Evolutionary conservation across 2,329 filamentous ascomycete genomes (phyloP), one percentile per base, ranked within the genome.

Genomic region (Byssothecium circinans): DNA sequence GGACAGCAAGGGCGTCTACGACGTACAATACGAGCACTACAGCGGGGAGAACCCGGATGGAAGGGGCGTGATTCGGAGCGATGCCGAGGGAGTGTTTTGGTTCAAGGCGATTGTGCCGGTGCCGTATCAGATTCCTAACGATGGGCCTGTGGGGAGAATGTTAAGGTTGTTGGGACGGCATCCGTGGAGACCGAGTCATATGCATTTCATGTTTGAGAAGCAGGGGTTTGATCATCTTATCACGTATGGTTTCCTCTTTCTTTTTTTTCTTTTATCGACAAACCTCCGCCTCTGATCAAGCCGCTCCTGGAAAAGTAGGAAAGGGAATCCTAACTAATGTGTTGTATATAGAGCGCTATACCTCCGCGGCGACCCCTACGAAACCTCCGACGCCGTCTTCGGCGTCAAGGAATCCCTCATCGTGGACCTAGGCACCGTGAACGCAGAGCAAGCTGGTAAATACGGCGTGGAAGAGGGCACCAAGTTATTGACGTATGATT

Each of bases 81-180:
- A 92, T 57, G 75, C 79, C 0, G 75, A 90, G 29, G 92, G 91
- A 0, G 64, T 78, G 1, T 94, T 95, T 67, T 95, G 87, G 85
- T 95, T 95, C 75, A 85, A 84, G 62, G 89, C 86, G 0, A 89
- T 95, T 65, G 85, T 86, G 50, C 91, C 91, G 0, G 89, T 95
- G 48, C 84, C 86, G 43, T 96, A 95, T 71, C 86, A 88, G 0
- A 94, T 95, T 61, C 89, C 89, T 1, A 79, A 89, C 60, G 89
- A 95, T 70, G 69, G 69, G 30, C 90, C 91, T 0, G 89, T 95
- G 1, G 91, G 68, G 1, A 57, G 57, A 41, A 55, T 71, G 57
- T 40, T 71, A 43, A 45, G 46, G 20, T 52, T 46, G 22, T 30
- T 71, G 47, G 61, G 63, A 1, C 37, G 68, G 22, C 68, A 71